Base-by-base conservation (phyloP, 371 early-diverging fungal species). In the Coemansia sp. region DNA sequence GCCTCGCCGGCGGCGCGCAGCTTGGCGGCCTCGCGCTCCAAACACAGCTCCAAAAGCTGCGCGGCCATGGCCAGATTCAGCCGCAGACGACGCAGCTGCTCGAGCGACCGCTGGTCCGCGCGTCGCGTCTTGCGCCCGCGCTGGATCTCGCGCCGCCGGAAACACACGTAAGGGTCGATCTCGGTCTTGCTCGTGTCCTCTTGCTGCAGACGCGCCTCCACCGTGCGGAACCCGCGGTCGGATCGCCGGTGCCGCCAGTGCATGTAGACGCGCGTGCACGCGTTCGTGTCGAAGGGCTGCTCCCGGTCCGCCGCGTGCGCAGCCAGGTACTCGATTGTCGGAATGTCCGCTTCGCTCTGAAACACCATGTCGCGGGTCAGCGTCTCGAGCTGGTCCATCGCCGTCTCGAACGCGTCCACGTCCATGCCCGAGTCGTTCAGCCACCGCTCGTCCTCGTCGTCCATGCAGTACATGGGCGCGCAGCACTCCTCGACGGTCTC, bases 141-240 rank as follows among this genome's bases (percentile, higher is more conserved):
- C 67, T 90, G 91, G 54, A 93, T 85, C 75, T 97, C 98, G 36
- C 98, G 86, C 47, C 92, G 88, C 53, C 98, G 90, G 82, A 98
- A 98, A 69, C 98, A 98, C n/a, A 95, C 87, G 74, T 94, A 98
- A 0, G 98, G 95, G 70, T 97, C 94, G 38, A 83, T 78, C 60
- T 94, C 95, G 33, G 87, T 80, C 55, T 86, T 86, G 4, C 77
- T 53, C 36, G 82, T 81, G 61, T 90, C 90, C 48, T 90, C 91
- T 58, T 71, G 78, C 78, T 83, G 87, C 40, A 92, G 67, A 14
- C 68, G 67, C 32, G 93, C 86, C 33, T 83, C 84, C 57, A 94
- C 82, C 1, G 84, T 53, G 50, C 82, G 77, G 48, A 37, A 78
- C 66, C 24, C 85, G 51, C 48, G 55, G 24, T 24, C 52, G 46